phyloP scores from a whole-genome alignment of 148 eudicot species.

The Dianthus caryophyllus region DNA sequence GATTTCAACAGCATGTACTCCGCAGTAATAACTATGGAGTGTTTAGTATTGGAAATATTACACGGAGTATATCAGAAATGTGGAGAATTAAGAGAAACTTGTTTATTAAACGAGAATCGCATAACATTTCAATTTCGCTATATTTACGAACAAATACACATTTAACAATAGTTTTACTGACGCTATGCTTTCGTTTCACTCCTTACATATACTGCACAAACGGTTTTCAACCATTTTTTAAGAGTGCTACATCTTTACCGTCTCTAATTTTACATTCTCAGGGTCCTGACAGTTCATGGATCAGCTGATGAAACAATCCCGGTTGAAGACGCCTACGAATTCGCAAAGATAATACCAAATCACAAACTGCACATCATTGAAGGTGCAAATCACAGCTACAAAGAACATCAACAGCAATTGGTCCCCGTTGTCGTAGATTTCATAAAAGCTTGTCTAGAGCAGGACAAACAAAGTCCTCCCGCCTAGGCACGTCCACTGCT shows the following conservation, averaged over 20 bases:
- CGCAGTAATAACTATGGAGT: too few relatives aligned
- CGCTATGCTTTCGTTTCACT: too few relatives aligned
- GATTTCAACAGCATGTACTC: neutral
- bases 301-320: conserved; percentile 64
- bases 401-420: conserved; percentile 50
- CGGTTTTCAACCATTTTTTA: neutral
- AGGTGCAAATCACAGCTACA: conserved; percentile 66
- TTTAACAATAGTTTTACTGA: too few relatives aligned
- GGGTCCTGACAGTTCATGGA: conserved; percentile 84
- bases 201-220: too few relatives aligned
- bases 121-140: too few relatives aligned
- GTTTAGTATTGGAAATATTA: too few relatives aligned
- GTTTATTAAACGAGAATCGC: too few relatives aligned
- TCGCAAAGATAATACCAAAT: conserved; percentile 68
- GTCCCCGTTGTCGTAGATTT: conserved; percentile 51
- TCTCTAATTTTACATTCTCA: conserved; percentile 11
- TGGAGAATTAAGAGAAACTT: too few relatives aligned
- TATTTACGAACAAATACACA: too few relatives aligned
- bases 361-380: conserved; percentile 55
- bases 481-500: conserved; percentile 4
- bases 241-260: neutral
- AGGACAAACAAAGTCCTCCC: conserved; percentile 17
- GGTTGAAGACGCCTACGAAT: conserved; percentile 63
- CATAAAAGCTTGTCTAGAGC: conserved; percentile 48
- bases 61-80: too few relatives aligned